These are phyloP conservation scores for Immersiella caudata DNA, from an alignment of 495 filamentous ascomycete species.

Conservation along the genomic window DNA sequence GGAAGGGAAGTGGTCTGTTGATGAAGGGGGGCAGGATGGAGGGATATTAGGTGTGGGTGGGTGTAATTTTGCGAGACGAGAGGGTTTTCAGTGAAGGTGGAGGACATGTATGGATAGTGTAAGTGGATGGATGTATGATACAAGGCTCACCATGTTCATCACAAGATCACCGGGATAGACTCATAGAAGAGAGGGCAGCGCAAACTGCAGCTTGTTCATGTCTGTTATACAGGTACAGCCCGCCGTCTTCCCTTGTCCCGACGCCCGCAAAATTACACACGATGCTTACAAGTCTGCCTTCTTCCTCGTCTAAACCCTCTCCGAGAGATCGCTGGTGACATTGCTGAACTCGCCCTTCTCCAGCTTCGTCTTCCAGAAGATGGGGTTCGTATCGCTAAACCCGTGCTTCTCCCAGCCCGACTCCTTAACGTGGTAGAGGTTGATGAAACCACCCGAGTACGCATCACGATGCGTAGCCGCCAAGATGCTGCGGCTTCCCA, in stretches of 20 bases:
- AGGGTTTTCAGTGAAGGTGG: neutral
- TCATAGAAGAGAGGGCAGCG: constrained; percentile 3
- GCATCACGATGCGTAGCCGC: constrained; percentile 98
- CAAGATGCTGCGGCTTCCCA: constrained; percentile 87
- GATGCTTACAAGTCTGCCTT: constrained; percentile 29
- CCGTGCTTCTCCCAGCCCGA: constrained; percentile 98
- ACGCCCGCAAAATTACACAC: constrained; percentile 24
- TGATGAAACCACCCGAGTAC: constrained; percentile 97
- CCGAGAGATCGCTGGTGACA: constrained; percentile 77
- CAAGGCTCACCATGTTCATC: neutral
- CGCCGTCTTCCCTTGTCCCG: constrained; percentile 15
- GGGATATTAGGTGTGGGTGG: constrained; percentile 52
- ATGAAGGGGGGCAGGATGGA: constrained; percentile 57
- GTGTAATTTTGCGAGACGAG: constrained; percentile 22
- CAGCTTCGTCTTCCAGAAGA: constrained; percentile 99
- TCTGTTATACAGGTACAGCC: constrained; percentile 35
- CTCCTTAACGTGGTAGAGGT: constrained; percentile 98
- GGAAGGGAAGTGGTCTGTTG: constrained; percentile 77
- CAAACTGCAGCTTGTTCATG: constrained; percentile 23
- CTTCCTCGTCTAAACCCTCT: constrained; percentile 27
- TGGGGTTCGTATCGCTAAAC: constrained; percentile 91
- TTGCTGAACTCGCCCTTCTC: constrained; percentile 98
- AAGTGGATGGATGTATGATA: too few species aligned
- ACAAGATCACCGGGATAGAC: neutral
- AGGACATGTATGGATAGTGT: too few species aligned